phyloP scores from a whole-genome alignment of 1,284 basidiomycete species.

The Calocybe gambosa region DNA sequence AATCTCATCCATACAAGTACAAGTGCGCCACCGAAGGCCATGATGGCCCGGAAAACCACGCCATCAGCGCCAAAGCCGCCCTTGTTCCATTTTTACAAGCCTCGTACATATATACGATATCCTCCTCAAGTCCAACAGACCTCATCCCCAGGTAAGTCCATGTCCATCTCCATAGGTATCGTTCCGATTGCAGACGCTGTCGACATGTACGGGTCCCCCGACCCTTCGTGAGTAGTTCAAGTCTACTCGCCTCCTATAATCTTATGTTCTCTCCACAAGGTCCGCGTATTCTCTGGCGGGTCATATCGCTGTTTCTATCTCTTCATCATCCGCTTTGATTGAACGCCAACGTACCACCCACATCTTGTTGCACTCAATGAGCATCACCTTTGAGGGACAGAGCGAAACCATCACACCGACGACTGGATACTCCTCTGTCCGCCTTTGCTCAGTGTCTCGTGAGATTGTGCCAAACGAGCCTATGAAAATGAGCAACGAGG shows the following conservation, averaged over 20 bases:
- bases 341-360: slow-evolving; percentile 40
- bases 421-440: slow-evolving; percentile 55
- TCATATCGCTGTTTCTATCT: slow-evolving; percentile 54
- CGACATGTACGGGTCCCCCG: slow-evolving; percentile 64
- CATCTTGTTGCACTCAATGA: slow-evolving; percentile 58
- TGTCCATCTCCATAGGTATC: slow-evolving; percentile 61
- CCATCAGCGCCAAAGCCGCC: slow-evolving; percentile 8
- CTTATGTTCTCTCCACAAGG: slow-evolving; percentile 30
- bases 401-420: slow-evolving; percentile 53
- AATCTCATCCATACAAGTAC: too few relatives aligned
- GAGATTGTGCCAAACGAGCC: slow-evolving; percentile 49
- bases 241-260: slow-evolving; percentile 2
- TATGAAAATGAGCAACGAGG: slow-evolving; percentile 58
- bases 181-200: slow-evolving; percentile 47
- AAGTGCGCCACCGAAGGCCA: not conserved
- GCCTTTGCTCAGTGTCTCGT: slow-evolving; percentile 60
- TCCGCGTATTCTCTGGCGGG: slow-evolving; percentile 75
- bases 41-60: not conserved
- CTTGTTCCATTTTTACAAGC: slow-evolving; percentile 17
- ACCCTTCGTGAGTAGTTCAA: slow-evolving; percentile 47
- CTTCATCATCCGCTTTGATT: slow-evolving; percentile 45
- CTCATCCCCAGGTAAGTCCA: slow-evolving; percentile 23
- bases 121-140: slow-evolving; percentile 13
- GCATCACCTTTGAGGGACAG: slow-evolving; percentile 72
- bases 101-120: slow-evolving; percentile 12